Evolutionary conservation across 192 early-diverging fungal genomes (phyloP).

Genomic region (Gryganskiella cystojenkinii): DNA sequence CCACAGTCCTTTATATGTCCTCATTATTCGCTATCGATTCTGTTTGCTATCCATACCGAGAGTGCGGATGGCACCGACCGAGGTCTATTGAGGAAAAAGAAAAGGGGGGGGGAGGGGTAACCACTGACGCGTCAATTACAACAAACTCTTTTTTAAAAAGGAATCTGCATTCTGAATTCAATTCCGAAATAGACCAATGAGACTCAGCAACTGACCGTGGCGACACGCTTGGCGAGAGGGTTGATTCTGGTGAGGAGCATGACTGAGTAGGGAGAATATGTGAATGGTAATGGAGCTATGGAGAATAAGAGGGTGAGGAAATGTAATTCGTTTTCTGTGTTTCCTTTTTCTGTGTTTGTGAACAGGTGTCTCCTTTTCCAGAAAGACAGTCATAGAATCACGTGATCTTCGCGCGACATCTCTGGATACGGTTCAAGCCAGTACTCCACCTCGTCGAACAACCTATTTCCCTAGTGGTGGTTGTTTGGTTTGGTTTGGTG

Average conservation of each 20-base stretch:
- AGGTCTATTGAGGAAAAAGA: slow-evolving; percentile 11
- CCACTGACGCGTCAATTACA: slow-evolving; percentile 2
- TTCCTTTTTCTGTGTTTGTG: too few relatives aligned
- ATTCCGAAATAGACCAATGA: background rate
- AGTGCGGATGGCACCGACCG: slow-evolving; percentile 32
- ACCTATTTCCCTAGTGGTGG: too few relatives aligned
- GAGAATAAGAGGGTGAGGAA: too few relatives aligned
- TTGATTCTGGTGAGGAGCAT: slow-evolving; percentile 30
- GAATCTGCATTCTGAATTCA: background rate
- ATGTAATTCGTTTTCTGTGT: too few relatives aligned
- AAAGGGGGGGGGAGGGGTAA: background rate
- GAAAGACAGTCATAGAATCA: too few relatives aligned
- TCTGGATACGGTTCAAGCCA: too few relatives aligned
- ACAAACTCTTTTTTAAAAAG: background rate
- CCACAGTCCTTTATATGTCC: too few relatives aligned
- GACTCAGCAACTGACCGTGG: slow-evolving; percentile 9
- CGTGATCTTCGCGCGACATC: too few relatives aligned
- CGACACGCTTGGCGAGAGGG: slow-evolving; percentile 43
- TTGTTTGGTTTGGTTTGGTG: too few relatives aligned
- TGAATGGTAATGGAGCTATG: too few relatives aligned
- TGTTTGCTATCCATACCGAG: slow-evolving; percentile 10
- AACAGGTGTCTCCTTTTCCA: too few relatives aligned
- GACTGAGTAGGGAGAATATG: background rate
- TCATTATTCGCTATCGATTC: background rate
- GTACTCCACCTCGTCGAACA: too few relatives aligned